Evolutionary conservation across 202 grass and related monocot genomes (phyloP), one percentile per base, ranked within the genome.

Genomic region (Schoenoplectus triqueter): DNA sequence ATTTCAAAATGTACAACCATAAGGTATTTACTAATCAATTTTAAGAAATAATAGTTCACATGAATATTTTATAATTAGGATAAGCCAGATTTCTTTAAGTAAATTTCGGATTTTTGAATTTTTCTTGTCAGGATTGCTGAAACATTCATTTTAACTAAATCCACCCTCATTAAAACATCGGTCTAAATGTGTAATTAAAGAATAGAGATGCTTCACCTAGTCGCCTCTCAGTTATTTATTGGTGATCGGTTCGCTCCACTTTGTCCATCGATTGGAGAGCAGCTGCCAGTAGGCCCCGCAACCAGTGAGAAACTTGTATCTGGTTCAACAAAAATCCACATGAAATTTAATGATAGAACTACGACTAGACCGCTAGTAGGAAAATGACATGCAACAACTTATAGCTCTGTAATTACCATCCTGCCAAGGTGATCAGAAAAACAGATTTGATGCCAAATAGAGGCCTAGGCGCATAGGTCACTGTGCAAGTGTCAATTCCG

Each of bases 341-440:
- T 56, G 72, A 77, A 7, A 59, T 60, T 78, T 78, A 78, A 78
- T 78, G 74, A 60, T 42, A n/a, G 51, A 59, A 68, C 54, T 9
- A 78, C 21, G 10, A 41, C 51, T 57, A 77, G 52, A 59, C 5
- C 44, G 39, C 1, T 11, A 66, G 14, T 31, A 55, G 31, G 80
- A 83, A 69, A 83, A 83, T 83, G 64, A 83, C 81, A 69, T 83
- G 65, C 15, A 83, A 83, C 81, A 0, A 83, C 80, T 83, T 82
- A 46, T 7, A 75, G 5, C 19, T 31, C 10, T 6, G 49, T 55
- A 39, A 75, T 70, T 10, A 42, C 52, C 22, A 64, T 46, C 63
- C 40, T 8, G 10, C 13, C 42, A 52, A 80, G 22, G 13, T 64
- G 2, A 46, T 3, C 2, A 61, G 57, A 65, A 17, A 77, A 60